A percentile compares a stretch with the other conserved stretches of the same genome.
phyloP scores from a whole-genome alignment of 768 basidiomycete species.

The Pleurotus pulmonarius region DNA sequence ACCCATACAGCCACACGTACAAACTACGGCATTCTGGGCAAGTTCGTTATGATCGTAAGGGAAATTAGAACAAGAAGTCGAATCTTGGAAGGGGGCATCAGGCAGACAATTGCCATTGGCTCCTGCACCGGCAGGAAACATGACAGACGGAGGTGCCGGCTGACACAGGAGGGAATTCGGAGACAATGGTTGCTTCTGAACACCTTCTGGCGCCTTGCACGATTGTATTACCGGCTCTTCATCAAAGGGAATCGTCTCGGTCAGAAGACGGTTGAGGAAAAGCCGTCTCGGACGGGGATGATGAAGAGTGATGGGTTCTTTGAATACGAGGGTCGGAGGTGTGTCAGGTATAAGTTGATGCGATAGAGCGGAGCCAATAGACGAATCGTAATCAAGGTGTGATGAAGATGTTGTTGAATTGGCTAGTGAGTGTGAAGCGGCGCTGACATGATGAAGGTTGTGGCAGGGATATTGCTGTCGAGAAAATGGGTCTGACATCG shows the following conservation, averaged over 20 bases:
- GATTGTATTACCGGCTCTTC: constrained; percentile 20
- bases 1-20: constrained; percentile 34
- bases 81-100: neutral
- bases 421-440: constrained; percentile 5
- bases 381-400: constrained; percentile 5
- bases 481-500: neutral
- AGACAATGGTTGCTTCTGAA: constrained; percentile 1
- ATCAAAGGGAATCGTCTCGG: constrained; percentile 35
- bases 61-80: constrained; percentile 5
- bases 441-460: constrained; percentile 2
- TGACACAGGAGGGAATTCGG: constrained; percentile 4
- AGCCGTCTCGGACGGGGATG: constrained; percentile 43
- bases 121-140: neutral
- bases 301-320: constrained; percentile 31
- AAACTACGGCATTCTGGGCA: constrained; percentile 13
- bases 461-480: neutral
- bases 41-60: constrained; percentile 2
- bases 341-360: constrained; percentile 1
- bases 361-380: constrained; percentile 3
- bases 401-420: neutral
- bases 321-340: constrained; percentile 11
- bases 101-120: neutral
- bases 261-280: constrained; percentile 42
- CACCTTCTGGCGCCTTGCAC: neutral
- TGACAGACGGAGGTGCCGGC: constrained; percentile 5